Evolutionary conservation across 257 asterid species (phyloP).

Genomic region (Forsythia suspensa): DNA sequence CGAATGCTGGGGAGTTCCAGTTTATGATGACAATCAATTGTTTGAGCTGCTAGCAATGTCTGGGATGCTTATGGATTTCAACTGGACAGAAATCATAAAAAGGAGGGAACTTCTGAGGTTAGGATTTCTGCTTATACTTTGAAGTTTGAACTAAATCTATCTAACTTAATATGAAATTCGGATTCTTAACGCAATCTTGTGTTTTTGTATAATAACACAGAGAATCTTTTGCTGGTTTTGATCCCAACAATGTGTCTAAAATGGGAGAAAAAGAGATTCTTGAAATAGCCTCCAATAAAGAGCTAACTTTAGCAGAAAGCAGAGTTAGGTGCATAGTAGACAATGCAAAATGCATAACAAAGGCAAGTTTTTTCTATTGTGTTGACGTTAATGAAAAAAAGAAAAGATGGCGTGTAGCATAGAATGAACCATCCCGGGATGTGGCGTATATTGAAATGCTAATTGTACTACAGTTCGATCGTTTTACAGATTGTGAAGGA

Average conservation of each 20-base stretch:
- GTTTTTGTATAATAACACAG: slow-evolving; percentile 27
- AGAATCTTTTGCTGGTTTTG: slow-evolving; percentile 71
- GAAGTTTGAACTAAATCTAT: background rate
- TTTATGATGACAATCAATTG: slow-evolving; percentile 74
- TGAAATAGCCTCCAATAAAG: slow-evolving; percentile 52
- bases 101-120: slow-evolving; percentile 72
- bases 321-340: slow-evolving; percentile 84
- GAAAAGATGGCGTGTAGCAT: background rate
- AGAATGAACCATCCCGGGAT: background rate
- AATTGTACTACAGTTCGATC: background rate
- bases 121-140: background rate
- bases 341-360: slow-evolving; percentile 79
- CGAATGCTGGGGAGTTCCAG: slow-evolving; percentile 98
- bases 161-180: background rate
- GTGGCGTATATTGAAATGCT: background rate
- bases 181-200: background rate
- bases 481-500: slow-evolving; percentile 60
- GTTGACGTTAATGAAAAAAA: background rate
- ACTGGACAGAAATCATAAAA: slow-evolving; percentile 89
- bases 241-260: slow-evolving; percentile 61
- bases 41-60: slow-evolving; percentile 88
- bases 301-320: slow-evolving; percentile 61
- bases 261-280: slow-evolving; percentile 73
- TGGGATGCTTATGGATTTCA: slow-evolving; percentile 93
- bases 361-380: slow-evolving; percentile 42